phyloP scores from a whole-genome alignment of 23 red algal species.

The Gracilaria caudata region DNA sequence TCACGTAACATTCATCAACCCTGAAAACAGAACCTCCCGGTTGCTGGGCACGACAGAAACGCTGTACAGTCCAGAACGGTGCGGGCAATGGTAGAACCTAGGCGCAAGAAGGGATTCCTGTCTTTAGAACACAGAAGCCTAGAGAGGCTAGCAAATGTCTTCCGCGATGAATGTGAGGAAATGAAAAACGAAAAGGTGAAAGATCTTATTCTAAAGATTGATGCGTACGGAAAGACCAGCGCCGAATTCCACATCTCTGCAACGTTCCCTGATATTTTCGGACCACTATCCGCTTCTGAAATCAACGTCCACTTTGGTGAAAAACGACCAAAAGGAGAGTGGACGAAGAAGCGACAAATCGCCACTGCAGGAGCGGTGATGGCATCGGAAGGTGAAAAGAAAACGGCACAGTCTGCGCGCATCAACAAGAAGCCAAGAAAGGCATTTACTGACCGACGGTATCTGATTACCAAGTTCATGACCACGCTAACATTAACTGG shows the following conservation, averaged over 20 bases:
- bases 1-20: too few species aligned
- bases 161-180: background rate
- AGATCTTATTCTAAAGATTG: background rate
- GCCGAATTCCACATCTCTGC: slow-evolving; percentile 10
- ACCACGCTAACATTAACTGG: background rate
- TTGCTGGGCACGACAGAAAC: background rate
- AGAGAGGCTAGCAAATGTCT: background rate
- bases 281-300: background rate
- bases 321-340: background rate
- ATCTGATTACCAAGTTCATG: background rate
- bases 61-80: slow-evolving; percentile 22
- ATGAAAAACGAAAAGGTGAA: background rate
- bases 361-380: background rate
- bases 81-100: slow-evolving; percentile 6
- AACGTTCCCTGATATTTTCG: slow-evolving; percentile 11
- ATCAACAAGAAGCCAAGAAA: slow-evolving; percentile 1
- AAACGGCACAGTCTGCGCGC: background rate
- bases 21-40: too few species aligned
- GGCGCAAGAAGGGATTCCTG: slow-evolving; percentile 27
- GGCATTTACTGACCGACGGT: background rate
- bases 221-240: background rate
- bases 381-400: background rate
- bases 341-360: slow-evolving; percentile 30
- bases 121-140: slow-evolving; percentile 2
- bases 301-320: background rate